Percentiles rank a stretch among this genome's conserved stretches.
Conservation (phyloP, 2,329 filamentous ascomycete genomes). For the Calonectria hawksworthii region DNA sequence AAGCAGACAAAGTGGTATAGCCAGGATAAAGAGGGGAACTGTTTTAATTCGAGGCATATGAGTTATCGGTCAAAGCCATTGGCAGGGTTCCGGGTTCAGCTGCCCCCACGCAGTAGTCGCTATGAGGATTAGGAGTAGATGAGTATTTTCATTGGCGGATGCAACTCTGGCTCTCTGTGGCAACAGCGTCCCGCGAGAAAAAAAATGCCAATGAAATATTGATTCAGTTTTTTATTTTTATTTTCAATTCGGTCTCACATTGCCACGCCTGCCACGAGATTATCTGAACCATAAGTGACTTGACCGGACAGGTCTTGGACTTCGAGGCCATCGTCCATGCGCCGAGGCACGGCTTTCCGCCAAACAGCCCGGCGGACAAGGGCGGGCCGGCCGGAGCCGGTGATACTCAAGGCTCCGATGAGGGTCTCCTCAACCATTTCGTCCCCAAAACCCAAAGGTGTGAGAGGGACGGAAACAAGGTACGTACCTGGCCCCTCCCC, state of each 20-base stretch:
- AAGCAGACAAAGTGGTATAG: background rate
- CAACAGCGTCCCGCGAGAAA: background rate
- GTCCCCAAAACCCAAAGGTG: background rate
- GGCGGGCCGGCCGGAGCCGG: constrained; percentile 20
- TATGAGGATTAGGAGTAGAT: background rate
- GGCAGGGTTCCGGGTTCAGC: background rate
- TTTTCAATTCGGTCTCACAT: background rate
- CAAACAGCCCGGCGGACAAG: too few species aligned
- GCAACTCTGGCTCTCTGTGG: background rate
- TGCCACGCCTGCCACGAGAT: background rate
- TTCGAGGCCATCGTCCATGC: background rate
- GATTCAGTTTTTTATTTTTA: background rate
- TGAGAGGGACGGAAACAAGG: background rate
- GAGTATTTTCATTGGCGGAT: background rate
- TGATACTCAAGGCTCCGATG: constrained; percentile 18
- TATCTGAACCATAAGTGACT: background rate
- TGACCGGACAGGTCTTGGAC: background rate
- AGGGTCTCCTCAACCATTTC: background rate
- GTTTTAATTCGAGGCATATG: background rate
- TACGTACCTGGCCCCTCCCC: background rate
- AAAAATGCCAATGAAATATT: background rate
- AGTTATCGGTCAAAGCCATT: background rate
- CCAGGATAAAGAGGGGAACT: background rate
- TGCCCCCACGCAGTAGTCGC: background rate
- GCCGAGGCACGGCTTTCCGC: constrained; percentile 15